Base-by-base conservation (phyloP, 2,329 filamentous ascomycete species). In the Emydomyces testavorans region DNA sequence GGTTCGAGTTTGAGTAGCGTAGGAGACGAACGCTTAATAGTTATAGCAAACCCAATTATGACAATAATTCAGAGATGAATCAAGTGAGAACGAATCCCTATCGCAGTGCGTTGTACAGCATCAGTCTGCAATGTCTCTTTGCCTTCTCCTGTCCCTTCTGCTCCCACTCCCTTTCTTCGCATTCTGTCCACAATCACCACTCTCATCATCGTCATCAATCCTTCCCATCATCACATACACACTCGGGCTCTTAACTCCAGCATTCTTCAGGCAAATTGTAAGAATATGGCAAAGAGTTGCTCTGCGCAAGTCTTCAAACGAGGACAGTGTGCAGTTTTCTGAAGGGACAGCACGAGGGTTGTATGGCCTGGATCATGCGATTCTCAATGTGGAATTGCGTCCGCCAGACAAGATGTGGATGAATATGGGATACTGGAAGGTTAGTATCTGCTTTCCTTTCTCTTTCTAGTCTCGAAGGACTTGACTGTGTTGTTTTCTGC, bases 351-450 rank as follows among this genome's bases (percentile, higher is more conserved):
- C 10, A 40, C 18, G 7, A n/a, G 37, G 29, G 16, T 38, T 64
- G 11, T 78, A 78, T 53, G 70, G 71, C 1, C 61, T 78, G 5
- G 71, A 74, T 15, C 76, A 79, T 65, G 77, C 74, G 52, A 70
- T 74, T 51, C 68, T 79, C 41, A 77, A 79, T 54, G 52, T 76
- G 18, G 60, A 66, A 15, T 18, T 48, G 28, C 36, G 41, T 1
- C 70, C 71, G 1, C 62, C 70, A 1, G 55, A 59, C 4, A 68
- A 67, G n/a, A 76, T 78, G 75, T 80, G 77, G 76, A 79, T 79
- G 75, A 79, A 79, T 49, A 71, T 79, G 62, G 77, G 76, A 0
- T 79, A 75, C 51, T 80, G 76, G 77, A 71, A 70, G 57, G 71
- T 65, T 49, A 39, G 54, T 53, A 15, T 13, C 13, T 20, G 26